phyloP scores from a whole-genome alignment of 768 basidiomycete species.

The Basidioascus undulatus region DNA sequence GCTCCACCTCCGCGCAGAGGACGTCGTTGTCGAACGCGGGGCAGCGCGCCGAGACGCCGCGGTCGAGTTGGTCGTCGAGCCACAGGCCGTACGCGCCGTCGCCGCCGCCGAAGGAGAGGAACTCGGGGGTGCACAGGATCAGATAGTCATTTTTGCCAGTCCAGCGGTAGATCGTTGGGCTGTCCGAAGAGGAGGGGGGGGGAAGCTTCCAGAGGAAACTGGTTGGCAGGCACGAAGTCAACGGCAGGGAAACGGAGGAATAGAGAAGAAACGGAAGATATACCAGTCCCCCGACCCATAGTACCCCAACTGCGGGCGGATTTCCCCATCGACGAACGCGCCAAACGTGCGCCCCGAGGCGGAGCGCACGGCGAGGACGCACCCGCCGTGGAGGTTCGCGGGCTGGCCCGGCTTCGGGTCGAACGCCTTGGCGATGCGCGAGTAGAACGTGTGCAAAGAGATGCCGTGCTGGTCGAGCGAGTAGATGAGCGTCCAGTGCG shows the following conservation, averaged over 20 bases:
- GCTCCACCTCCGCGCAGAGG: constrained; percentile 27
- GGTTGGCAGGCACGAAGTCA: not conserved
- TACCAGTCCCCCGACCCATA: constrained; percentile 54
- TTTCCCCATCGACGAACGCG: constrained; percentile 53
- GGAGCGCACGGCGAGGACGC: constrained; percentile 41
- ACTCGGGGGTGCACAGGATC: constrained; percentile 54
- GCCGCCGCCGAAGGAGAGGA: constrained; percentile 73
- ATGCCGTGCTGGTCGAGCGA: constrained; percentile 90
- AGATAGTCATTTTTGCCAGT: constrained; percentile 81
- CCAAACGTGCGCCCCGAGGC: constrained; percentile 46
- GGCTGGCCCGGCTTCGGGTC: constrained; percentile 11
- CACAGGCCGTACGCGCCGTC: constrained; percentile 76
- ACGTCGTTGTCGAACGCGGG: constrained; percentile 73
- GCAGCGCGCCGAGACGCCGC: constrained; percentile 63
- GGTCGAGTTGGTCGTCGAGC: constrained; percentile 52
- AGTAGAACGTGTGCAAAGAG: constrained; percentile 67
- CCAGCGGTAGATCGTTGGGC: constrained; percentile 39
- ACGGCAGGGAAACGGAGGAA: not conserved
- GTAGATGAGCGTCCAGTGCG: constrained; percentile 55
- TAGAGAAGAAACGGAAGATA: not conserved
- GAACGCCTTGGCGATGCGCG: constrained; percentile 13
- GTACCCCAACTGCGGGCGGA: constrained; percentile 17
- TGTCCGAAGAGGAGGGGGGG: not conserved
- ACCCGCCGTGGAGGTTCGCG: constrained; percentile 28
- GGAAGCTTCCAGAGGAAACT: constrained; percentile 50